phyloP scores from a whole-genome alignment of 2,329 filamentous ascomycete genomes.

The Talaromyces marneffei region DNA sequence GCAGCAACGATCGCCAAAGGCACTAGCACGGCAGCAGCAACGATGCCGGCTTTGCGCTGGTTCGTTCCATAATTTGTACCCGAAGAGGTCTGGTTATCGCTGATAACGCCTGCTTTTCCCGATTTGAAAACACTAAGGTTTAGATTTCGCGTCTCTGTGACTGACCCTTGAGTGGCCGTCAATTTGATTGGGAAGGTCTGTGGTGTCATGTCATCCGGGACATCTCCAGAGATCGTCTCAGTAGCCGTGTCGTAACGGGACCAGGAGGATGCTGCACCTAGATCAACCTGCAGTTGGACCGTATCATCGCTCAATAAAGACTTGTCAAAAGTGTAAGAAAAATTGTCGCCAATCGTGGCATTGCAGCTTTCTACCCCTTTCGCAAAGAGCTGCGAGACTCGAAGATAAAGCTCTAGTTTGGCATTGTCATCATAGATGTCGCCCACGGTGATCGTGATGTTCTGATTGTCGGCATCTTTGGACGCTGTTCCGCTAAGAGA shows the following conservation, averaged over 20 bases:
- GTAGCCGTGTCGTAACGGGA: constrained; percentile 45
- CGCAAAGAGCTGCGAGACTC: constrained; percentile 41
- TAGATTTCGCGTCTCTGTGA: constrained; percentile 41
- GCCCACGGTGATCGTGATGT: constrained; percentile 55
- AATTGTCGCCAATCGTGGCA: constrained; percentile 45
- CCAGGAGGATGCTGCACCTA: constrained; percentile 43
- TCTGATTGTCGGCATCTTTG: constrained; percentile 51
- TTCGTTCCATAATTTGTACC: constrained; percentile 16
- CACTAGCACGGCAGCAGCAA: constrained; percentile 33
- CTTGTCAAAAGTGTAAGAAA: constrained; percentile 44
- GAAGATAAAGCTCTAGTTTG: constrained; percentile 50
- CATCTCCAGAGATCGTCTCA: constrained; percentile 44
- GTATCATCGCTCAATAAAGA: constrained; percentile 38
- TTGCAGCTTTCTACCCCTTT: constrained; percentile 42
- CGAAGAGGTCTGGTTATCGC: constrained; percentile 18
- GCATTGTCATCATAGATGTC: constrained; percentile 58
- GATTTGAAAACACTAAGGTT: constrained; percentile 31
- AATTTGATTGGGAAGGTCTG: constrained; percentile 40
- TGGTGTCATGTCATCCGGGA: constrained; percentile 39
- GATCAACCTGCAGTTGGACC: constrained; percentile 40
- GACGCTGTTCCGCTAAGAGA: constrained; percentile 61
- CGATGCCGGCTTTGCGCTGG: constrained; percentile 32
- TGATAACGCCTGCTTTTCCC: constrained; percentile 17
- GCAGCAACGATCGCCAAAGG: constrained; percentile 28
- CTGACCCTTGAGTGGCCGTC: constrained; percentile 36